phyloP scores from a whole-genome alignment of 208 protist species.

The Spongospora subterranea region DNA sequence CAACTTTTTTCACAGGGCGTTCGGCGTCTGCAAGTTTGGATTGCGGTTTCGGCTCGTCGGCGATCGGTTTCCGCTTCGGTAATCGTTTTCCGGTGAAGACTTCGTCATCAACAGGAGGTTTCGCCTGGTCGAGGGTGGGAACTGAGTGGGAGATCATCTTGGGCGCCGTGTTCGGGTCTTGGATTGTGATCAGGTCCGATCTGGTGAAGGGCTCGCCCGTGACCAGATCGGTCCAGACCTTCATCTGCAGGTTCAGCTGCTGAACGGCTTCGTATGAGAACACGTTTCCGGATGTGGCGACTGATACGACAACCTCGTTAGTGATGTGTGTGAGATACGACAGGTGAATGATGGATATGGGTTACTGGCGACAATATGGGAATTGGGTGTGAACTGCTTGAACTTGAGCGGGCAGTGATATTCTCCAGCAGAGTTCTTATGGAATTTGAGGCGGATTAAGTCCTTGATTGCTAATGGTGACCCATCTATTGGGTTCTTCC shows the following conservation, averaged over 20 bases:
- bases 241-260: constrained; percentile 82
- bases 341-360: background rate
- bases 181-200: constrained; percentile 77
- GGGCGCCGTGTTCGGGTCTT: constrained; percentile 58
- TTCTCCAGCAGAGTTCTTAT: constrained; percentile 73
- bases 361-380: constrained; percentile 53
- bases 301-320: background rate
- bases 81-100: constrained; percentile 34
- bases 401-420: constrained; percentile 81
- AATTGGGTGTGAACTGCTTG: constrained; percentile 71
- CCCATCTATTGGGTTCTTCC: constrained; percentile 79
- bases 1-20: constrained; percentile 3
- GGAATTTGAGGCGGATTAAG: constrained; percentile 76
- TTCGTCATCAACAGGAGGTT: background rate
- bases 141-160: background rate
- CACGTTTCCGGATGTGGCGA: constrained; percentile 78
- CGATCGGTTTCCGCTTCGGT: background rate
- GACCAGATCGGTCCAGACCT: constrained; percentile 72
- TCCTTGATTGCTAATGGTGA: constrained; percentile 76
- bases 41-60: background rate
- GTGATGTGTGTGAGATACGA: background rate
- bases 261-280: constrained; percentile 83
- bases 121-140: background rate
- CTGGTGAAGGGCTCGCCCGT: constrained; percentile 73
- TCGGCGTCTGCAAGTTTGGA: background rate